Conservation (phyloP, 2,329 filamentous ascomycete species). For the Fusarium algeriense region DNA sequence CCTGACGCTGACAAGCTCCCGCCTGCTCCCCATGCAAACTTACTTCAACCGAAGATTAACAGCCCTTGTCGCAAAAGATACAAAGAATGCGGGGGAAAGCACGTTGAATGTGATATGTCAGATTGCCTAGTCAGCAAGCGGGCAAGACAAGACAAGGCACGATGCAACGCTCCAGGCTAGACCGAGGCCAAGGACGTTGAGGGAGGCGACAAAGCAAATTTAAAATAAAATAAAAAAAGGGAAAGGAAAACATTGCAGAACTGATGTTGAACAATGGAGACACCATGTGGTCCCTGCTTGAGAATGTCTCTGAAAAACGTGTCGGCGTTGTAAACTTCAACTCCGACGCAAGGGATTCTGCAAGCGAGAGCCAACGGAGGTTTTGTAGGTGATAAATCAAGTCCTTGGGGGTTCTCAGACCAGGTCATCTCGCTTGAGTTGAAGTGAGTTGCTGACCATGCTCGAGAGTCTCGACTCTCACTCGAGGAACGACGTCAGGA, state of each 20-base stretch:
- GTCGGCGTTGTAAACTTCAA: slow-evolving; percentile 19
- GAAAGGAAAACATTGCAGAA: slow-evolving; percentile 1
- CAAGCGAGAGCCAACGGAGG: background rate
- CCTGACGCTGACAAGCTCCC: slow-evolving; percentile 30
- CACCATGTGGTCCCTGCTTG: slow-evolving; percentile 28
- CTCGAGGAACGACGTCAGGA: slow-evolving; percentile 16
- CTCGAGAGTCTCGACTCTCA: slow-evolving; percentile 1
- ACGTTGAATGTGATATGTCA: slow-evolving; percentile 41
- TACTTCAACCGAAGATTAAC: slow-evolving; percentile 29
- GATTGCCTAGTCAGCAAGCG: slow-evolving; percentile 33
- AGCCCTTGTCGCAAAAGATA: slow-evolving; percentile 14
- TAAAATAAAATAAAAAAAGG: background rate
- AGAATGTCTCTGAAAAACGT: slow-evolving; percentile 40
- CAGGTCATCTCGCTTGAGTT: slow-evolving; percentile 18
- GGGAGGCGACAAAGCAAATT: slow-evolving; percentile 20
- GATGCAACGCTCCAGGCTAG: slow-evolving; percentile 38
- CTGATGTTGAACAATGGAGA: slow-evolving; percentile 29
- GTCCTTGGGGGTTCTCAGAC: background rate
- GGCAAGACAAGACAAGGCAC: slow-evolving; percentile 40
- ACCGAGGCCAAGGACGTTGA: slow-evolving; percentile 18
- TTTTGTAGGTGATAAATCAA: slow-evolving; percentile 16
- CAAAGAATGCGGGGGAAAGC: slow-evolving; percentile 45
- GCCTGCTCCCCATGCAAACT: slow-evolving; percentile 12
- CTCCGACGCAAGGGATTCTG: slow-evolving; percentile 19
- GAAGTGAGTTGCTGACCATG: slow-evolving; percentile 6